A percentile compares a stretch with the other conserved stretches of the same genome.
Conservation (phyloP, 768 basidiomycete species). For the Leccinum aurantiacum region DNA sequence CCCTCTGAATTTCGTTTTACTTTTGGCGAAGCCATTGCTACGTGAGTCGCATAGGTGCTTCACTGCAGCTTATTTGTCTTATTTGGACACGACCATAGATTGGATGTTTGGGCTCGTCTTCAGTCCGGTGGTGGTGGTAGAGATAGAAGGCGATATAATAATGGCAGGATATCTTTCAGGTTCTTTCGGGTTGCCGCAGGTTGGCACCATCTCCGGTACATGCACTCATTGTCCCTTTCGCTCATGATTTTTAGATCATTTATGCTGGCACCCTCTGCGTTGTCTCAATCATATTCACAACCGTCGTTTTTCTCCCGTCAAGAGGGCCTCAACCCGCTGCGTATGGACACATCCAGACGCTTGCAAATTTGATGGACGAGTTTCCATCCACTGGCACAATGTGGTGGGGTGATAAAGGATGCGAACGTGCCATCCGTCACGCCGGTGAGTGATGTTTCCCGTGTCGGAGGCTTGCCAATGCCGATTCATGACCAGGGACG, state of each 20-base stretch:
- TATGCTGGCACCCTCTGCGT: slow-evolving; percentile 8
- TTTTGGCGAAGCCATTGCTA: slow-evolving; percentile 26
- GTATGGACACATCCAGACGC: slow-evolving; percentile 36
- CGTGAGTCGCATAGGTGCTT: slow-evolving; percentile 18
- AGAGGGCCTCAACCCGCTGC: slow-evolving; percentile 31
- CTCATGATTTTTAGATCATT: slow-evolving; percentile 18
- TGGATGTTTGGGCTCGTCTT: slow-evolving; percentile 35
- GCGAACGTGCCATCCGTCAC: slow-evolving; percentile 7
- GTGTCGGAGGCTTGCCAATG: background rate
- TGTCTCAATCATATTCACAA: background rate
- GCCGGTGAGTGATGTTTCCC: slow-evolving; percentile 21
- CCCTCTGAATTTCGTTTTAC: slow-evolving; percentile 13
- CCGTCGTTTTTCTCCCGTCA: slow-evolving; percentile 11
- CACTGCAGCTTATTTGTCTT: background rate
- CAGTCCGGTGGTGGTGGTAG: background rate
- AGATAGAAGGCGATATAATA: too few species aligned
- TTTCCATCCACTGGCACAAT: slow-evolving; percentile 29
- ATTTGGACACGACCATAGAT: slow-evolving; percentile 14
- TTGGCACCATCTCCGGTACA: background rate
- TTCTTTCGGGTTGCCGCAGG: slow-evolving; percentile 3
- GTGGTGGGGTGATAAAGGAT: slow-evolving; percentile 32
- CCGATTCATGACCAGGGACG: slow-evolving; percentile 19
- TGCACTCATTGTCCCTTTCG: background rate
- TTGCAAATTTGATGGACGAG: slow-evolving; percentile 37
- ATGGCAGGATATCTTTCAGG: background rate